These are phyloP conservation scores for Ustulina deusta DNA, from an alignment of 2,329 filamentous ascomycete genomes.

Conservation along the genomic window DNA sequence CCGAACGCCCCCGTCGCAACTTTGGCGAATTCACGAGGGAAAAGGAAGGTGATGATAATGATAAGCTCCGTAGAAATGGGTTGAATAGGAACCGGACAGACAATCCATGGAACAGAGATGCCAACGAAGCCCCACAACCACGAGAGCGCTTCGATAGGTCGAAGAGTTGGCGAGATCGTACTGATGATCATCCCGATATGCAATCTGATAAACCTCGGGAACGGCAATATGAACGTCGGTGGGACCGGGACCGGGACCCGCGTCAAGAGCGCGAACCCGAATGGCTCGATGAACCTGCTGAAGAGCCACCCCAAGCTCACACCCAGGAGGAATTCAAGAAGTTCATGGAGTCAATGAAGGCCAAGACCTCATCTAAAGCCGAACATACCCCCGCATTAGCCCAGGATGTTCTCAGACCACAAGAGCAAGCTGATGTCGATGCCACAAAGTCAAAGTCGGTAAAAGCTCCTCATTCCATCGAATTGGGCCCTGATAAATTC, in stretches of 20 bases:
- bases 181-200: constrained; percentile 53
- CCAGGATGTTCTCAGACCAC: constrained; percentile 53
- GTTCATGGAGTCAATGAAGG: constrained; percentile 93
- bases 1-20: constrained; percentile 61
- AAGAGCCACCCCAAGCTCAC: constrained; percentile 76
- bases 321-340: constrained; percentile 93
- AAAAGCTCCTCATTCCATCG: constrained; percentile 71
- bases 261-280: constrained; percentile 85
- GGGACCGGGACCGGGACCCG: constrained; percentile 67
- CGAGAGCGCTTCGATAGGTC: constrained; percentile 69
- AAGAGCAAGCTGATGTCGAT: constrained; percentile 59
- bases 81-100: constrained; percentile 74
- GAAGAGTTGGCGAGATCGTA: constrained; percentile 71
- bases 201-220: constrained; percentile 64
- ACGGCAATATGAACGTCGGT: constrained; percentile 67
- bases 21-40: constrained; percentile 64
- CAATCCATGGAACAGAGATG: constrained; percentile 79
- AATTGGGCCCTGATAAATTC: constrained; percentile 80
- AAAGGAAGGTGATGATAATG: constrained; percentile 63
- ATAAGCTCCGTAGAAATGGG: constrained; percentile 72
- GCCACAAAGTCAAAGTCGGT: constrained; percentile 68
- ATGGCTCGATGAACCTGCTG: constrained; percentile 83
- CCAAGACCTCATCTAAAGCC: constrained; percentile 57
- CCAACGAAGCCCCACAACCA: constrained; percentile 53
- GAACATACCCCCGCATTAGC: constrained; percentile 54